Conservation (phyloP, 2,329 filamentous ascomycete species). For the Cucurbitaria berberidis region DNA sequence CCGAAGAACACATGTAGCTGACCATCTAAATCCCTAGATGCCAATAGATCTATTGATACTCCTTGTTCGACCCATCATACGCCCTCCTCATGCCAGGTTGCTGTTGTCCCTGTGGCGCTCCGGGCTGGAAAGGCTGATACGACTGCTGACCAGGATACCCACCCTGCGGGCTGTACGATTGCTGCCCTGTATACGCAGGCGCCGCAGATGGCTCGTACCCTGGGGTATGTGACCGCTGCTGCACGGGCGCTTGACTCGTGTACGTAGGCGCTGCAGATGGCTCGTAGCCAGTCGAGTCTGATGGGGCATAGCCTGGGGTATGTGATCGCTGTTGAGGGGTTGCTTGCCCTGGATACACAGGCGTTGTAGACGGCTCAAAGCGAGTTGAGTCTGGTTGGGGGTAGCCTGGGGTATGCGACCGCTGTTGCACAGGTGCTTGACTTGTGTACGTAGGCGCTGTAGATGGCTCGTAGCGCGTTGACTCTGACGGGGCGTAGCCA, state of each 20-base stretch:
- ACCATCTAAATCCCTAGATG: background rate
- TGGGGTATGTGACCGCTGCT: conserved; percentile 7
- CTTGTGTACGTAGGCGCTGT: conserved; percentile 14
- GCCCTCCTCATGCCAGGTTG: conserved; percentile 20
- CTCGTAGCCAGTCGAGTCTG: conserved; percentile 6
- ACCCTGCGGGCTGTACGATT: conserved; percentile 9
- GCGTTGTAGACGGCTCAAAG: conserved; percentile 3
- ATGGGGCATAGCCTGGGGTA: conserved; percentile 18
- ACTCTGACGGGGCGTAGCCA: conserved; percentile 17
- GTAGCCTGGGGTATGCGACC: conserved; percentile 14
- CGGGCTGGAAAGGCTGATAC: conserved; percentile 21
- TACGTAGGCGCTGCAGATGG: too few relatives aligned
- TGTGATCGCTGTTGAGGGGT: conserved; percentile 5
- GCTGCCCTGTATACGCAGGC: conserved; percentile 16
- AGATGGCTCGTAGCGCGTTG: conserved; percentile 4
- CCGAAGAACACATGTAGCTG: background rate
- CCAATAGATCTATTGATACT: conserved; percentile 14
- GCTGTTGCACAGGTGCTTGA: conserved; percentile 9
- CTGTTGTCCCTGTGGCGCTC: conserved; percentile 8
- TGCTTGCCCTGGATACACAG: too few relatives aligned
- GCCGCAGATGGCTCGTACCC: conserved; percentile 9
- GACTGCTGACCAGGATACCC: conserved; percentile 18
- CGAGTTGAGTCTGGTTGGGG: conserved; percentile 12
- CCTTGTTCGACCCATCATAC: conserved; percentile 24
- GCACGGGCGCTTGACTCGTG: conserved; percentile 9